phyloP scores from a whole-genome alignment of 306 rosid species.

The Argentina anserina region DNA sequence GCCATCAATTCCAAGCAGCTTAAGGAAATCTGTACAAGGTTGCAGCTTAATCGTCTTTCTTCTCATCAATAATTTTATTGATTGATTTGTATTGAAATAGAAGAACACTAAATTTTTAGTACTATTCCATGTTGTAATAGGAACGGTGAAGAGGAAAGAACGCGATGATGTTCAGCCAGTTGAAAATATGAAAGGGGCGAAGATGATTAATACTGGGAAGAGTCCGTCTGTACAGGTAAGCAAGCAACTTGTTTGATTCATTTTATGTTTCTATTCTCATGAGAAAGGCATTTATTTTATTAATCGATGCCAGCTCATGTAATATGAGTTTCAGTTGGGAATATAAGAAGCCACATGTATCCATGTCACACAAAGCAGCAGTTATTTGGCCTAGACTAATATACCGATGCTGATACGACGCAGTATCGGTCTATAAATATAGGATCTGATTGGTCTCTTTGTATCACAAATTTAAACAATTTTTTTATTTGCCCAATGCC shows the following conservation, averaged over 20 bases:
- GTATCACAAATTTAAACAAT: neutral
- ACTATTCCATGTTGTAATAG: constrained; percentile 32
- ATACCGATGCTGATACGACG: neutral
- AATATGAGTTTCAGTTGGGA: neutral
- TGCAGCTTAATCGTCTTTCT: constrained; percentile 23
- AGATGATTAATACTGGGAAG: constrained; percentile 25
- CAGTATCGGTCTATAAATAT: neutral
- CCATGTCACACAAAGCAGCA: neutral
- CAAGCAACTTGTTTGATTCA: constrained; percentile 23
- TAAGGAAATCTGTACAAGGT: constrained; percentile 42
- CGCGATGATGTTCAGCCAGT: constrained; percentile 30
- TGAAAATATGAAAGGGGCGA: constrained; percentile 26
- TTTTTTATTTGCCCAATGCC: neutral
- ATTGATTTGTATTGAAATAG: neutral
- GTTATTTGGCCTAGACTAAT: neutral
- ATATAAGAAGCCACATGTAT: neutral
- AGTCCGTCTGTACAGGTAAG: constrained; percentile 44
- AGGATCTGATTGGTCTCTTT: too few relatives aligned
- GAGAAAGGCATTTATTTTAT: neutral
- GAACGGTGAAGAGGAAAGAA: constrained; percentile 57
- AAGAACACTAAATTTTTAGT: neutral
- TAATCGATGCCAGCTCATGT: neutral
- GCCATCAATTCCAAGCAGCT: constrained; percentile 22
- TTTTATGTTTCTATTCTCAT: neutral
- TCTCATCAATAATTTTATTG: constrained; percentile 2